phyloP scores from a whole-genome alignment of 106 monocot species.

The Allium fistulosum region DNA sequence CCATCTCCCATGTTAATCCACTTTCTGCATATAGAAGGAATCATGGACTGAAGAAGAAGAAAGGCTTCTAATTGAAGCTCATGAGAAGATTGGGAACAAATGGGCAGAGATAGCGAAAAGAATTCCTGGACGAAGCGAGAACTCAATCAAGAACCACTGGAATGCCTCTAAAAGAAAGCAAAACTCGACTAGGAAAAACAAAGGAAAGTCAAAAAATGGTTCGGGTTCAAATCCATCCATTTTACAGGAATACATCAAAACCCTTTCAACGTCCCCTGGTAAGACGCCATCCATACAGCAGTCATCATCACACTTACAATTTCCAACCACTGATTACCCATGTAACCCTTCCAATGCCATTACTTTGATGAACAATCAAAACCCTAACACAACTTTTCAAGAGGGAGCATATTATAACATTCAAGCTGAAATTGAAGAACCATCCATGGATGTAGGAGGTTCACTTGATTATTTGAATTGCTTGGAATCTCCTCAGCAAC shows the following conservation, averaged over 20 bases:
- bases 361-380: neutral
- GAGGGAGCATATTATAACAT: neutral
- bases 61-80: constrained; percentile 48
- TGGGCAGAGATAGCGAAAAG: constrained; percentile 78
- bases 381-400: neutral
- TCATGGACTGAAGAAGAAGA: constrained; percentile 89
- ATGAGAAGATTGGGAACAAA: constrained; percentile 55
- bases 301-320: neutral
- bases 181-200: constrained; percentile 38
- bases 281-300: neutral
- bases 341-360: neutral
- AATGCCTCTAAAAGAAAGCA: constrained; percentile 74
- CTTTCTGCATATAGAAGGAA: constrained; percentile 44
- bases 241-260: constrained; percentile 63
- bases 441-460: neutral
- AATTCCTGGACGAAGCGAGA: constrained; percentile 71
- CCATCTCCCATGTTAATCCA: too few relatives aligned
- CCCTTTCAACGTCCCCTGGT: neutral
- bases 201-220: constrained; percentile 14
- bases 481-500: neutral
- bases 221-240: constrained; percentile 13
- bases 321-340: neutral
- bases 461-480: neutral
- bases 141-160: constrained; percentile 96
- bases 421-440: neutral